phyloP scores from a whole-genome alignment of 495 filamentous ascomycete species.

The Amniculicola lignicola region DNA sequence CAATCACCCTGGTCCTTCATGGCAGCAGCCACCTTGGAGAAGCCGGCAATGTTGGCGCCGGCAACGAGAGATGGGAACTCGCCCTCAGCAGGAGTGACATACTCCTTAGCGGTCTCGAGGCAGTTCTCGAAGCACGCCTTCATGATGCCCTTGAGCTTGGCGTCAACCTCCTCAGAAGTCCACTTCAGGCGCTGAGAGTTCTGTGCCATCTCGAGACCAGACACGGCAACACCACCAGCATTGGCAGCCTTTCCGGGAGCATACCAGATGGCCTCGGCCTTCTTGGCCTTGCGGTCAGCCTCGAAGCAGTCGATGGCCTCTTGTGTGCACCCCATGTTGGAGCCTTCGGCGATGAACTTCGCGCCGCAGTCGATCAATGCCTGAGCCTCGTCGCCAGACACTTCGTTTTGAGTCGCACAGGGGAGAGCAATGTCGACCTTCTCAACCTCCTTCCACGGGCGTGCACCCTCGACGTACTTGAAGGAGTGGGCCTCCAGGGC shows the following conservation, averaged over 20 bases:
- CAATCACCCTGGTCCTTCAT: conserved; percentile 98
- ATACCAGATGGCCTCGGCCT: conserved; percentile 84
- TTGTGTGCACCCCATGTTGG: conserved; percentile 98
- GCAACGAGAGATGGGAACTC: conserved; percentile 86
- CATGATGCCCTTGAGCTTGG: conserved; percentile 92
- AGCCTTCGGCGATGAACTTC: conserved; percentile 91
- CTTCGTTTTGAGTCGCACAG: conserved; percentile 95
- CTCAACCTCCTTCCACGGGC: conserved; percentile 86
- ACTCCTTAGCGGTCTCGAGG: conserved; percentile 83
- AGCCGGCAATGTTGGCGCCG: conserved; percentile 95
- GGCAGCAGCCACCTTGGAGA: conserved; percentile 89
- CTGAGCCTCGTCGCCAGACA: conserved; percentile 82
- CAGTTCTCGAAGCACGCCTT: conserved; percentile 89
- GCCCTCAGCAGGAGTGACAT: conserved; percentile 70
- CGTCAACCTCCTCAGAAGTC: conserved; percentile 87
- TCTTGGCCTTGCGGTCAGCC: conserved; percentile 67
- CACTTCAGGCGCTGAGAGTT: conserved; percentile 83
- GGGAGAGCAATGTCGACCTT: conserved; percentile 90
- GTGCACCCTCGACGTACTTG: conserved; percentile 83
- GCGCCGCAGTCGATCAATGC: conserved; percentile 71
- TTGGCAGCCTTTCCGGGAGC: conserved; percentile 96
- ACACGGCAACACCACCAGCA: conserved; percentile 95
- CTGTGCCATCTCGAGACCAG: conserved; percentile 98
- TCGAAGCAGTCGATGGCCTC: conserved; percentile 94
- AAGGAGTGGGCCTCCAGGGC: conserved; percentile 63